phyloP scores from a whole-genome alignment of 176 grass and related monocot genomes.

The Avena atlantica region DNA sequence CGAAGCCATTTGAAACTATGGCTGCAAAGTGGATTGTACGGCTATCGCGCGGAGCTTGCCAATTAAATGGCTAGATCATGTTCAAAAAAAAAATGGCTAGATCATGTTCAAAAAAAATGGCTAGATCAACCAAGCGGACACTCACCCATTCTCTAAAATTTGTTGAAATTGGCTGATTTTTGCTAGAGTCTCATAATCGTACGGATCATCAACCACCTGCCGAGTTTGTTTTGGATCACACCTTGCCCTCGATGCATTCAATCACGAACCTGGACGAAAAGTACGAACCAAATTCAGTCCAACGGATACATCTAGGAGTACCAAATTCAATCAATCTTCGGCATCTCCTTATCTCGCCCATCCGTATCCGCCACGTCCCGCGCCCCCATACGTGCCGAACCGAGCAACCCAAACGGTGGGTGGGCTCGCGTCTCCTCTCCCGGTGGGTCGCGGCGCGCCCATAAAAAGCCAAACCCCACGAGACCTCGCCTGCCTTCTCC shows the following conservation, averaged over 20 bases:
- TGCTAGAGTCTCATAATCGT: neutral
- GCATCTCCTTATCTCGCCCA: neutral
- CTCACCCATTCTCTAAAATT: too few relatives aligned
- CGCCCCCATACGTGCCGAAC: conserved; percentile 18
- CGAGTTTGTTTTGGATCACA: conserved; percentile 16
- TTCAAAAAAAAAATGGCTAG: too few relatives aligned
- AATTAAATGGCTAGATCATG: too few relatives aligned
- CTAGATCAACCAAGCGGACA: too few relatives aligned
- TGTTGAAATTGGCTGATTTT: neutral
- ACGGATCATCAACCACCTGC: neutral
- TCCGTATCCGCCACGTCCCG: conserved; percentile 25
- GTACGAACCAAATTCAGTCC: neutral
- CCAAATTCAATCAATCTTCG: neutral
- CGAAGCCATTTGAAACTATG: too few relatives aligned
- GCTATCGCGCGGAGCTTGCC: too few relatives aligned
- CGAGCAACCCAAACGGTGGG: conserved; percentile 10
- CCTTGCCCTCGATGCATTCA: neutral
- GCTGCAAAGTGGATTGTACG: too few relatives aligned
- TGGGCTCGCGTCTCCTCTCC: neutral
- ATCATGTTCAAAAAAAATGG: too few relatives aligned
- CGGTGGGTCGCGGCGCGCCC: conserved; percentile 25
- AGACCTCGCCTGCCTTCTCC: neutral
- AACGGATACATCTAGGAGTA: neutral
- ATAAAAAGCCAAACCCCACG: conserved; percentile 55
- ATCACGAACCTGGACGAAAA: conserved; percentile 8